Evolutionary conservation across 2,329 filamentous ascomycete genomes (phyloP), one percentile per base, ranked within the genome.

Genomic region (Metarhizium anisopliae): DNA sequence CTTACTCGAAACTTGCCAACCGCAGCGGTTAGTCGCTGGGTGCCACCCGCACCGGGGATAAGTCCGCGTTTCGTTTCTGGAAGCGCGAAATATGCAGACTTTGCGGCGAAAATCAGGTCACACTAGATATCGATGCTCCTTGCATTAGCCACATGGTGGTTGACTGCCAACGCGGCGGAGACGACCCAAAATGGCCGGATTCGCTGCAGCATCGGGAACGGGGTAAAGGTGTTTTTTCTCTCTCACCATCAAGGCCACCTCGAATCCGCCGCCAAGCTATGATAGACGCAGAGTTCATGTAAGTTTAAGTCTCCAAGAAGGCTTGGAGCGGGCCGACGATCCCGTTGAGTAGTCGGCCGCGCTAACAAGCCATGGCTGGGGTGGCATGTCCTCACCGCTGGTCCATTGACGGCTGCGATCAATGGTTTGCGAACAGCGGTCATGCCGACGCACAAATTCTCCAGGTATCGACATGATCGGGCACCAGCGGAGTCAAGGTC

Each of bases 181-280:
- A 20, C 14, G 35, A 6, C 25, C 18, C 14, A n/a, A 38, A 36
- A 16, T 38, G 50, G 18, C 8, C n/a, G 18, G 32, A 11, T 11
- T 16, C 3, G 25, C 16, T 16, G 42, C 38, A 40, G 11, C 38
- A 35, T 35, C 32, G 32, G 42, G 42, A 20, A 45, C 25, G 45
- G 7, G 18, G 45, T 4, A 13, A 30, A 36, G 10, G 32, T 8
- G 7, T 11, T 11, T 8, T 8, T 8, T 43, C 65, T 49, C 14
- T 16, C 62, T 65, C 64, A 77, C 74, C 61, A 73, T 72, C 35
- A 79, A 66, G 4, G 75, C 76, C 47, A 80, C 63, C 56, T 79
- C 77, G 54, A 77, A 79, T 5, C 77, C 77, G 14, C 77, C 77
- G 35, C 77, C 77, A 35, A 79, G 70, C 75, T 76, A 52, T 54